These are phyloP conservation scores for Fomitopsis pinicola DNA, from an alignment of 1,284 basidiomycete genomes.

Conservation along the genomic window DNA sequence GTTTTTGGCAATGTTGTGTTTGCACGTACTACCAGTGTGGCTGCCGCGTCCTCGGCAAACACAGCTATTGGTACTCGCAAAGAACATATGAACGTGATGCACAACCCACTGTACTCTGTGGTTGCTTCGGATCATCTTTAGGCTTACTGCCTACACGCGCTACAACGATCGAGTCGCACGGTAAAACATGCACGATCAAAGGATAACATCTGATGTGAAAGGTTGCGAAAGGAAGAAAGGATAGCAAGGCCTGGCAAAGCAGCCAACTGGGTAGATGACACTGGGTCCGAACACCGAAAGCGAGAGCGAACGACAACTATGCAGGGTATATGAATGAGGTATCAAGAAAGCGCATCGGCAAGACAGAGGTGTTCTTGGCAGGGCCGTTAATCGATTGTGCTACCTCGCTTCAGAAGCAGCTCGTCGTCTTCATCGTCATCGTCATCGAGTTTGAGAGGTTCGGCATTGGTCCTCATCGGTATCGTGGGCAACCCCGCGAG, in stretches of 20 bases:
- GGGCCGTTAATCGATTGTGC: conserved; percentile 12
- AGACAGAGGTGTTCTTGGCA: neutral
- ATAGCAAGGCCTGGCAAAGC: neutral
- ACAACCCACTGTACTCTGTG: too few species aligned
- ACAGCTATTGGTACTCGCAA: neutral
- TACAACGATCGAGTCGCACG: neutral
- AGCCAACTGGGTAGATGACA: neutral
- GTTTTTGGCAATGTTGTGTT: neutral
- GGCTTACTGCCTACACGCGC: neutral
- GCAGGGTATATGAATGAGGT: neutral
- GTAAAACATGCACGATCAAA: neutral
- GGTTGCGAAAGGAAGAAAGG: neutral
- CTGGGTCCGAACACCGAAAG: neutral
- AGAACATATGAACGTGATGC: too few species aligned
- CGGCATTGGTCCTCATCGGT: conserved; percentile 22
- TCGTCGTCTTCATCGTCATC: conserved; percentile 30
- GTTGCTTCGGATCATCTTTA: neutral
- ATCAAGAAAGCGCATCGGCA: neutral
- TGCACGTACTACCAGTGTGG: neutral
- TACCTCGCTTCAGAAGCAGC: conserved; percentile 28
- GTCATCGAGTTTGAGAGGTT: conserved; percentile 18
- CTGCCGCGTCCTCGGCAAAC: neutral
- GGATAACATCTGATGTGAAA: neutral
- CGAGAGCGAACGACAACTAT: neutral
- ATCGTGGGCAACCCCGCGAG: conserved; percentile 21